phyloP scores from a whole-genome alignment of 2,329 filamentous ascomycete genomes.

The Venturia asperata region DNA sequence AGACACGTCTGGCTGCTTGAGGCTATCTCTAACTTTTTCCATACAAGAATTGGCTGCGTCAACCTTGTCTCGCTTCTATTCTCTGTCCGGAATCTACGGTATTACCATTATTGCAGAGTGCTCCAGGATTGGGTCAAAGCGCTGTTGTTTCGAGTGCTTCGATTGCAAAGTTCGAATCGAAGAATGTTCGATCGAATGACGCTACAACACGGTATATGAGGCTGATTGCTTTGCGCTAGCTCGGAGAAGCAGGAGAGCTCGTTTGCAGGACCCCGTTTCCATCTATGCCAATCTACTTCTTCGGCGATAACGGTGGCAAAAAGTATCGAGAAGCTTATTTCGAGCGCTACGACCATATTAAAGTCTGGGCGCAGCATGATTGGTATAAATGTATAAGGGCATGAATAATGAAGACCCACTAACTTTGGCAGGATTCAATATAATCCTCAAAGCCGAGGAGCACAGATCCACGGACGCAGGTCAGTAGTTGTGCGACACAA shows the following conservation, averaged over 20 bases:
- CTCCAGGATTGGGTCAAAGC: no score
- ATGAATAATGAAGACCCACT: background rate
- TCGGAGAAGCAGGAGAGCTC: conserved; percentile 39
- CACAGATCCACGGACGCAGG: conserved; percentile 37
- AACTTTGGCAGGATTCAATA: conserved; percentile 27
- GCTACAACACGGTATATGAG: background rate
- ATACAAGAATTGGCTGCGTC: no score
- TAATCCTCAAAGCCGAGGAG: conserved; percentile 37
- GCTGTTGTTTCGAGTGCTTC: no score
- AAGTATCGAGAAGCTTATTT: conserved; percentile 43
- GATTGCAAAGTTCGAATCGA: background rate
- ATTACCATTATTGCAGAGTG: background rate
- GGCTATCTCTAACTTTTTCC: no score
- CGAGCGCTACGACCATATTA: conserved; percentile 34
- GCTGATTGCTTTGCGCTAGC: background rate
- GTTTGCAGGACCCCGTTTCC: conserved; percentile 42
- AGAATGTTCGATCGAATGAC: no score
- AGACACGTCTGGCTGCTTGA: no score
- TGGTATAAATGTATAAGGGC: conserved; percentile 24
- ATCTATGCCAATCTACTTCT: conserved; percentile 41
- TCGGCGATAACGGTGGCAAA: conserved; percentile 36
- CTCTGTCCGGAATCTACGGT: no score
- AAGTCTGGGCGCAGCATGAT: conserved; percentile 43
- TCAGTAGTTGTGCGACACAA: conserved; percentile 20
- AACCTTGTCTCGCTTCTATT: no score